These are phyloP conservation scores for Dioscorea cayenensis DNA, from an alignment of 116 monocot species.

Conservation along the genomic window DNA sequence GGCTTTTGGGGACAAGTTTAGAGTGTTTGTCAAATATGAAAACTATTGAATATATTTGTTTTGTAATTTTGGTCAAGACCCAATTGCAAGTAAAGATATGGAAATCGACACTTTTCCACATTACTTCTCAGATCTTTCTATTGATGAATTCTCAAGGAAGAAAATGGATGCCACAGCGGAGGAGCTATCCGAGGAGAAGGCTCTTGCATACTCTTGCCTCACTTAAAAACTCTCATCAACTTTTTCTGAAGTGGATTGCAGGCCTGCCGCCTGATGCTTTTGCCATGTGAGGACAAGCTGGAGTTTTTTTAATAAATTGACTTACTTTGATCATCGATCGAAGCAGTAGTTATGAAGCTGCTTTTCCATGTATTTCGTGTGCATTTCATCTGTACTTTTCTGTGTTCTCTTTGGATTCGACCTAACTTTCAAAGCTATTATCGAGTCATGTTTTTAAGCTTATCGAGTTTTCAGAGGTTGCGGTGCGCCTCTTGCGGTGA, in stretches of 20 bases:
- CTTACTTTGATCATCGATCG: not conserved
- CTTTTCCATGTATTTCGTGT: not conserved
- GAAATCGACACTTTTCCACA: too few species aligned
- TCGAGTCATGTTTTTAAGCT: too few species aligned
- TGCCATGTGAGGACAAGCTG: not conserved
- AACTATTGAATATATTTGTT: too few species aligned
- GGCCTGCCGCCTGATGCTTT: not conserved
- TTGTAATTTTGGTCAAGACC: too few species aligned
- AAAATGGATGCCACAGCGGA: constrained; percentile 62
- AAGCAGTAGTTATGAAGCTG: not conserved
- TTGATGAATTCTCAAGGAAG: constrained; percentile 74
- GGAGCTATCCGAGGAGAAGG: constrained; percentile 70
- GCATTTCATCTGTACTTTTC: too few species aligned
- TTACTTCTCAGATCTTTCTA: constrained; percentile 34
- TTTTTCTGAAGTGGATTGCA: not conserved
- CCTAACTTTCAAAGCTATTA: too few species aligned
- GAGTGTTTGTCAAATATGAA: too few species aligned
- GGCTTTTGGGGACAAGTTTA: too few species aligned
- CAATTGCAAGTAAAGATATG: too few species aligned
- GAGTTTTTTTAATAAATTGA: not conserved
- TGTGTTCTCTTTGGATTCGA: too few species aligned
- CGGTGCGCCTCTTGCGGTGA: too few species aligned
- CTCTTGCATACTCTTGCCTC: constrained; percentile 63
- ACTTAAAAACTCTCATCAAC: constrained; percentile 8
- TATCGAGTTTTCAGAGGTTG: too few species aligned